Base-by-base conservation (phyloP, 768 basidiomycete genomes). In the Arthromyces matolae region DNA sequence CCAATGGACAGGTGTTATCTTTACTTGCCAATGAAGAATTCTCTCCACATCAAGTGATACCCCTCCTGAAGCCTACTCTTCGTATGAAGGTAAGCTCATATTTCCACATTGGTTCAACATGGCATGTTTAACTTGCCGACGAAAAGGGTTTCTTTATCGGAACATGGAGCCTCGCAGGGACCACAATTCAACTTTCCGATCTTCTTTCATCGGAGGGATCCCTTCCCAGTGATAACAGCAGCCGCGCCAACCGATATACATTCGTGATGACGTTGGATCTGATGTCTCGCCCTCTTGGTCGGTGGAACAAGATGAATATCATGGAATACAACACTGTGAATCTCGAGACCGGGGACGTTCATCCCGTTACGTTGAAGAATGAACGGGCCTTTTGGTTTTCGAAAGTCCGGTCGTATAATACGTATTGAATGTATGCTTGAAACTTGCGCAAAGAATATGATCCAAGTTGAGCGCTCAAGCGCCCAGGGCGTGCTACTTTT, bases 351-450 rank as follows among this genome's bases (percentile, higher is more conserved):
- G 91, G 89, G 2, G 91, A 93, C 60, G 70, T 76, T 10, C 62
- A 77, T 8, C 81, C 84, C 14, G 69, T 95, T 23, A 71, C 80
- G 8, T 67, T 93, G 56, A 90, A 89, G 60, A 82, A 93, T 55
- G 90, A 93, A 62, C 76, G 89, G 45, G 81, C 91, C n/a, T 95
- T 90, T 64, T 93, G 88, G 84, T 96, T 96, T 67, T 93, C 91
- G 33, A 93, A 88, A 66, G 89, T 93, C 56, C 76, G 77, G 61
- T 91, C 86, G 33, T 90, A 83, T 53, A 49, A 45, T 43, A 1
- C 43, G 14, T 52, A 54, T 19, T 60, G 7, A 36, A 42, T 29
- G 25, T 33, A 32, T 34, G 24, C 12, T 32, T n/a, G n/a, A n/a
- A n/a, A n/a, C n/a, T n/a, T n/a, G n/a, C n/a, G n/a, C n/a, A n/a